Evolutionary conservation across 1,284 basidiomycete species (phyloP).

Genomic region (Ustilago crameri): DNA sequence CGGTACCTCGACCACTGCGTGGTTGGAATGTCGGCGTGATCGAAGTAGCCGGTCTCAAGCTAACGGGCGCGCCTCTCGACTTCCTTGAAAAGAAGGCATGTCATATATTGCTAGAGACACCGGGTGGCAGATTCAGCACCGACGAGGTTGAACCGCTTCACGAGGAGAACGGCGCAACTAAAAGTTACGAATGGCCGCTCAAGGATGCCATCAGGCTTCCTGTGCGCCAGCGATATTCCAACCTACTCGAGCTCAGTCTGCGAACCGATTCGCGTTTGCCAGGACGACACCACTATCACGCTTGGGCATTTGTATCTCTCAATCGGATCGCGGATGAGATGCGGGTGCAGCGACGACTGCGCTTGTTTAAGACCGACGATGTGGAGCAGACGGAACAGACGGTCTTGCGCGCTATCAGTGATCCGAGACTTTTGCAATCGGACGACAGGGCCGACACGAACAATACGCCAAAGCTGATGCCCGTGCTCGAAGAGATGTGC

Average conservation of each 20-base stretch:
- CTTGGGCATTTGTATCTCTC: slow-evolving; percentile 49
- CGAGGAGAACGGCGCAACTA: slow-evolving; percentile 38
- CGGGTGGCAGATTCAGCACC: slow-evolving; percentile 51
- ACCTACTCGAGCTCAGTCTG: slow-evolving; percentile 47
- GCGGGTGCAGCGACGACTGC: slow-evolving; percentile 33
- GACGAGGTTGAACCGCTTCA: slow-evolving; percentile 31
- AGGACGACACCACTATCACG: slow-evolving; percentile 49
- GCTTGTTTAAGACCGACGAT: slow-evolving; percentile 48
- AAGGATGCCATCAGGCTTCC: slow-evolving; percentile 41
- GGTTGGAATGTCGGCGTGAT: slow-evolving; percentile 63
- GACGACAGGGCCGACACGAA: slow-evolving; percentile 3
- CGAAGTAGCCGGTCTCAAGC: slow-evolving; percentile 46
- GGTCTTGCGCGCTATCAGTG: slow-evolving; percentile 43
- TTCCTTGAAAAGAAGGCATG: slow-evolving; percentile 48
- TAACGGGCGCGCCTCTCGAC: slow-evolving; percentile 32
- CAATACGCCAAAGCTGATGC: slow-evolving; percentile 23
- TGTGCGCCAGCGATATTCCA: slow-evolving; percentile 48
- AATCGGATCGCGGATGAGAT: slow-evolving; percentile 53
- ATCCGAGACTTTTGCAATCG: slow-evolving; percentile 29
- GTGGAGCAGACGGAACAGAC: slow-evolving; percentile 55
- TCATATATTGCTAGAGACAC: slow-evolving; percentile 52
- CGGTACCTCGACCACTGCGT: slow-evolving; percentile 52
- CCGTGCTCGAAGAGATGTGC: slow-evolving; percentile 54
- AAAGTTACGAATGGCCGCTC: slow-evolving; percentile 48
- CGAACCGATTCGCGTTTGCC: slow-evolving; percentile 55